phyloP scores from a whole-genome alignment of 768 basidiomycete species.

The Hygrocybe coccinea region DNA sequence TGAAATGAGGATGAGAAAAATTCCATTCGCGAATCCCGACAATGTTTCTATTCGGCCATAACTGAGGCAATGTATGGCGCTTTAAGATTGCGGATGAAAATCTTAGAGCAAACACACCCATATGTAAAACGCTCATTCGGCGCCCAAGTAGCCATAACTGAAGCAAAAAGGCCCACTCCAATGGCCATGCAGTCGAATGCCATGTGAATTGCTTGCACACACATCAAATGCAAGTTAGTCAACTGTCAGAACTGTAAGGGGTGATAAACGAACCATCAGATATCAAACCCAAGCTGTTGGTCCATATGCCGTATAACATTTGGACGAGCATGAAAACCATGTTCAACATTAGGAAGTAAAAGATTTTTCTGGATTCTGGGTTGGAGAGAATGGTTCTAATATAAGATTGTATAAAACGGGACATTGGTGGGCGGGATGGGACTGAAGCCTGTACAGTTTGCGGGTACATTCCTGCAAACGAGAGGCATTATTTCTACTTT shows the following conservation, averaged over 20 bases:
- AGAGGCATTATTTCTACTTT: no score
- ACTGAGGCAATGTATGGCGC: slow-evolving; percentile 36
- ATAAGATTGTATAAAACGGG: slow-evolving; percentile 59
- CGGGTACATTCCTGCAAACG: no score
- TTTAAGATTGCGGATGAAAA: background rate
- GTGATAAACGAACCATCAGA: slow-evolving; percentile 68
- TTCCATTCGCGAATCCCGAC: slow-evolving; percentile 96
- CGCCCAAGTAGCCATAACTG: slow-evolving; percentile 97
- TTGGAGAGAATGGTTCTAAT: slow-evolving; percentile 89
- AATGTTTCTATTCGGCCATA: slow-evolving; percentile 96
- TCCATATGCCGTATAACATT: slow-evolving; percentile 96
- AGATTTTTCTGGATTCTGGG: slow-evolving; percentile 89
- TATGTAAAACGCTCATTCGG: slow-evolving; percentile 94
- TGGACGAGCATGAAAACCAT: slow-evolving; percentile 95
- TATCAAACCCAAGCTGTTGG: slow-evolving; percentile 92
- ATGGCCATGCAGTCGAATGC: slow-evolving; percentile 99
- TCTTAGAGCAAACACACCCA: slow-evolving; percentile 50
- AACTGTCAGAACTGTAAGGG: slow-evolving; percentile 1
- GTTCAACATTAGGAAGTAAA: slow-evolving; percentile 94
- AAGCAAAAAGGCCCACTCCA: slow-evolving; percentile 89
- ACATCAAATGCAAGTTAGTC: slow-evolving; percentile 7
- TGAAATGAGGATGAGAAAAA: slow-evolving; percentile 89
- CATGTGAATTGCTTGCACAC: slow-evolving; percentile 88
- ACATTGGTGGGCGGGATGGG: slow-evolving; percentile 27
- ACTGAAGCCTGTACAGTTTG: no score